phyloP scores from a whole-genome alignment of 208 protist species.

The Leishmania turanica region DNA sequence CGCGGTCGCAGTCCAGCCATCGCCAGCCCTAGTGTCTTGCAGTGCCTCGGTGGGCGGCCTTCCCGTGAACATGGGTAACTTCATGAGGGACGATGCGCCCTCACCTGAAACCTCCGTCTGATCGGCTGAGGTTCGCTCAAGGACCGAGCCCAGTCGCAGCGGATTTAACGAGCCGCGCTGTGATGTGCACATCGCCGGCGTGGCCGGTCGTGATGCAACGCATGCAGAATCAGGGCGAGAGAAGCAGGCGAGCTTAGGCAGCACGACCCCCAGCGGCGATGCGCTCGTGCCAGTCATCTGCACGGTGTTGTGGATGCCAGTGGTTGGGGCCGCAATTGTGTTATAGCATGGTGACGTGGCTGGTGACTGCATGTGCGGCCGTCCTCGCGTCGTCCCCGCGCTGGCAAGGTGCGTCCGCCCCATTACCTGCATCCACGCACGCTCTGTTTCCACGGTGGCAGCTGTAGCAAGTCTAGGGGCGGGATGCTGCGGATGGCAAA shows the following conservation, averaged over 20 bases:
- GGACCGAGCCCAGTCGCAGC: neutral
- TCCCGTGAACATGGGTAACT: neutral
- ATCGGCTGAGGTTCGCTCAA: neutral
- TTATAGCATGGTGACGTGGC: neutral
- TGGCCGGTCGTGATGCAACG: neutral
- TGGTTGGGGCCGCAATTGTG: neutral
- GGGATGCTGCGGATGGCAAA: constrained; percentile 27
- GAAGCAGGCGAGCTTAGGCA: neutral
- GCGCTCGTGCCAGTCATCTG: neutral
- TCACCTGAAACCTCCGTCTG: neutral
- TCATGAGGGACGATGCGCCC: neutral
- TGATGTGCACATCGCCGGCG: neutral
- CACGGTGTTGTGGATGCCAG: neutral
- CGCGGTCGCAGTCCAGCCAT: neutral
- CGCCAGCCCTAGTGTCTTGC: neutral
- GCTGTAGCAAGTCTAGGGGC: neutral
- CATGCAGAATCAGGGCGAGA: neutral
- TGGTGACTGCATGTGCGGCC: neutral
- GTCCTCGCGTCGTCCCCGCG: neutral
- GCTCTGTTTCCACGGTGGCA: neutral
- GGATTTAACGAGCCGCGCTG: neutral
- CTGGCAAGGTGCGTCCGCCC: neutral
- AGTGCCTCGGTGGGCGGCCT: neutral
- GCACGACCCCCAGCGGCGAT: neutral
- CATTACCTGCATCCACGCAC: too few relatives aligned